Evolutionary conservation across 768 basidiomycete species (phyloP), one percentile per base, ranked within the genome.

Genomic region (Mycena belliarum): DNA sequence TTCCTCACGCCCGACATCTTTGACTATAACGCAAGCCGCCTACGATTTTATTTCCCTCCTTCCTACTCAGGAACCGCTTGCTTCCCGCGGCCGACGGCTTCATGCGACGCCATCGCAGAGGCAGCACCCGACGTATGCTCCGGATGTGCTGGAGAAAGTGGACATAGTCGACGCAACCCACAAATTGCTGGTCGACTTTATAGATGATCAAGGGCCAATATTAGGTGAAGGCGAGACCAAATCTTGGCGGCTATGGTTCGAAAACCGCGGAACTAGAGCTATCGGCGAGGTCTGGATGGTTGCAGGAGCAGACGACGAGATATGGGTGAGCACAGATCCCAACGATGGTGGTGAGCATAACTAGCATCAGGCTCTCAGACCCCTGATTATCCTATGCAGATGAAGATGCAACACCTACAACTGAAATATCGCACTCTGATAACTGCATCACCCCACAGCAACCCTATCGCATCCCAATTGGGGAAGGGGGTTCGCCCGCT

Each of bases 41-140:
- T 93, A 88, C 61, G 70, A 85, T 28, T 95, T 95, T 68, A 80
- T 95, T 32, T 83, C 84, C 6, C 79, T 92, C 29, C 78, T 95
- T 20, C 85, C 89, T 3, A 76, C 79, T 24, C 76, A 69, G 0
- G 94, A 95, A 69, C 73, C 84, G 1, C 77, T 95, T 3, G 77
- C 83, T 10, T 79, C 77, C 32, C 86, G 84, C n/a, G 94, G 95
- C 15, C 83, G 78, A 43, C 78, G 94, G 49, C 75, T 97, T 12
- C 85, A 95, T 50, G 83, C 85, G 51, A 94, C 93, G 3, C 78
- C 81, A 28, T 74, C 81, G 15, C 90, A 95, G 64, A 77, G 87
- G 44, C 84, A 87, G 61, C 78, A 69, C 26, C 83, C 84, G 12
- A 82, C 83, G 2, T 95, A 96, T 68, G 87, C 85, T 11, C 79